Percentiles rank a stretch among this genome's conserved stretches.
Evolutionary conservation across 371 early-diverging fungal species (phyloP).

Genomic region (Mucor plumbeus): DNA sequence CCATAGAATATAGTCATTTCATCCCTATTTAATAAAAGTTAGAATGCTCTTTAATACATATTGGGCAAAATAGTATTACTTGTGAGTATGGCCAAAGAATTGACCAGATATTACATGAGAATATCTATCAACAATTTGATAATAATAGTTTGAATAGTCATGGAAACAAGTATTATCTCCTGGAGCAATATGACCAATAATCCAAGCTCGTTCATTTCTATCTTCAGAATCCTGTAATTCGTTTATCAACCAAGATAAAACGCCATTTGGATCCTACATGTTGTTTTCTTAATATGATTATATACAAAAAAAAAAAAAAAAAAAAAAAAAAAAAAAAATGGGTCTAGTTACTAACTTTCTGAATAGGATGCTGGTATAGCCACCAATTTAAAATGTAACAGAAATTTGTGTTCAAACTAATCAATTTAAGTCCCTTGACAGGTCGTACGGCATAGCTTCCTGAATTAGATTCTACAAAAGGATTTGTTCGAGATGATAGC

Average conservation of each 20-base stretch:
- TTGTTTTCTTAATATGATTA: neutral
- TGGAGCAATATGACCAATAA: constrained; percentile 64
- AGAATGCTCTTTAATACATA: neutral
- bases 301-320: neutral
- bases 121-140: constrained; percentile 64
- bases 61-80: constrained; percentile 21
- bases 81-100: constrained; percentile 69
- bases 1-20: constrained; percentile 61
- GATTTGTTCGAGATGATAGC: constrained; percentile 35
- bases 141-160: constrained; percentile 62
- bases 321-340: neutral
- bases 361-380: constrained; percentile 42
- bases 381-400: constrained; percentile 65
- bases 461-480: constrained; percentile 35
- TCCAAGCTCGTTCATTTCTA: constrained; percentile 58
- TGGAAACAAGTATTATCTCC: constrained; percentile 60
- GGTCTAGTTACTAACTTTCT: constrained; percentile 22
- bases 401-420: constrained; percentile 68
- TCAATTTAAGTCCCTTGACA: constrained; percentile 52
- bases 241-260: constrained; percentile 55
- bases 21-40: constrained; percentile 34
- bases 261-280: constrained; percentile 52
- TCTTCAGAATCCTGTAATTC: constrained; percentile 66
- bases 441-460: constrained; percentile 59
- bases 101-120: constrained; percentile 66